phyloP scores from a whole-genome alignment of 2,329 filamentous ascomycete species.

The Raffaelea albimanens region DNA sequence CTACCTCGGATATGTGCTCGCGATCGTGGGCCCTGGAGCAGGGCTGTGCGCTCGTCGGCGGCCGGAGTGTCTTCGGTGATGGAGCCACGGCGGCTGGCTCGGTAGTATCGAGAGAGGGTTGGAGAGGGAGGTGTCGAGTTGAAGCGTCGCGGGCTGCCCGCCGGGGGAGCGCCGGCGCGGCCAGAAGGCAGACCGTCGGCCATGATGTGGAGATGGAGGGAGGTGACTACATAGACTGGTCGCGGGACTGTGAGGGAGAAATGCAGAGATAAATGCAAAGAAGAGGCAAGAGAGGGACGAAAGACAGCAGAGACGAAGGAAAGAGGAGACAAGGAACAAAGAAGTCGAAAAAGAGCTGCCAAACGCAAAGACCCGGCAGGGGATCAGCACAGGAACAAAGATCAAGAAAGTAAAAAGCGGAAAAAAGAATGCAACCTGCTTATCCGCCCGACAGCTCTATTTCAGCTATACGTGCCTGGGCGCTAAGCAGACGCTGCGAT shows the following conservation, averaged over 20 bases:
- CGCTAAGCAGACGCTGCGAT: no score
- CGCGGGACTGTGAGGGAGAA: no score
- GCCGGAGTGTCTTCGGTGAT: conserved; percentile 11
- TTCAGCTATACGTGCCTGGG: no score
- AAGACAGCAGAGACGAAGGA: neutral
- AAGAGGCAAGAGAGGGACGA: no score
- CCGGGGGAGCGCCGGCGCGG: neutral
- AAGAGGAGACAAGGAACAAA: neutral
- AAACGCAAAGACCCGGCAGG: no score
- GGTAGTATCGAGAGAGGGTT: conserved; percentile 12
- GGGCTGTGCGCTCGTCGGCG: conserved; percentile 20
- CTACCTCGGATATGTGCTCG: conserved; percentile 15
- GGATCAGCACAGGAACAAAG: no score
- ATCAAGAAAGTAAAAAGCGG: no score
- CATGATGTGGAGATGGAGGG: conserved; percentile 1
- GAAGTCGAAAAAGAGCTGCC: neutral
- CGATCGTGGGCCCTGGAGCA: conserved; percentile 16
- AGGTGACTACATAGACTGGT: neutral
- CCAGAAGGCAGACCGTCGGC: neutral
- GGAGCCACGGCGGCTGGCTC: conserved; percentile 15
- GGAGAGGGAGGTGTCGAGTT: conserved; percentile 22
- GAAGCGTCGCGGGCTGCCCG: conserved; percentile 6
- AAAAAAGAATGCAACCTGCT: no score
- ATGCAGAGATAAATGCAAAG: no score
- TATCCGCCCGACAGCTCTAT: no score